Percentiles rank a stretch among this genome's conserved stretches.
These are phyloP conservation scores for Rhizopogon roseolus DNA, from an alignment of 768 basidiomycete species.

Conservation along the genomic window DNA sequence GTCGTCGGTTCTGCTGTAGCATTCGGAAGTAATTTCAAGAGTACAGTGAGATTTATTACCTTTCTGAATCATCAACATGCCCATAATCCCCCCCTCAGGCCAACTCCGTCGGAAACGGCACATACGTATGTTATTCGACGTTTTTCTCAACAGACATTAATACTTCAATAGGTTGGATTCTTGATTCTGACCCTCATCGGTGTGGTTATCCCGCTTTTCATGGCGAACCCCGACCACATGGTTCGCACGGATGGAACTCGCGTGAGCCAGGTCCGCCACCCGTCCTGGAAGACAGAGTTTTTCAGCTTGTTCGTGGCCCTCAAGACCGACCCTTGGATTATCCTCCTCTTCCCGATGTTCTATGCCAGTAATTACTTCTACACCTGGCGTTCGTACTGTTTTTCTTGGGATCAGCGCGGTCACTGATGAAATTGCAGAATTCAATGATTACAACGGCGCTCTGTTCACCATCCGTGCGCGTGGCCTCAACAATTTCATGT, in stretches of 20 bases:
- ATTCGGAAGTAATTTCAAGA: slow-evolving; percentile 65
- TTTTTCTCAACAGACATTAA: not conserved
- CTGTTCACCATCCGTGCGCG: slow-evolving; percentile 78
- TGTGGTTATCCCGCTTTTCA: slow-evolving; percentile 54
- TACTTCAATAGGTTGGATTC: slow-evolving; percentile 59
- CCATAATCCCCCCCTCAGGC: slow-evolving; percentile 9
- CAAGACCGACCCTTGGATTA: slow-evolving; percentile 64
- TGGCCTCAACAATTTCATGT: slow-evolving; percentile 74
- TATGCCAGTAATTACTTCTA: slow-evolving; percentile 83
- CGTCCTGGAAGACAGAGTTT: slow-evolving; percentile 75
- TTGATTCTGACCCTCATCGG: slow-evolving; percentile 68
- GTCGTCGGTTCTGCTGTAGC: slow-evolving; percentile 77
- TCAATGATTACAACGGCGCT: slow-evolving; percentile 75
- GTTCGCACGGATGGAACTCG: slow-evolving; percentile 70
- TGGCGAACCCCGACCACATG: slow-evolving; percentile 72
- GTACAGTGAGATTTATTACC: slow-evolving; percentile 36
- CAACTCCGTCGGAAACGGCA: slow-evolving; percentile 62
- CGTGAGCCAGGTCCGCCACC: slow-evolving; percentile 53
- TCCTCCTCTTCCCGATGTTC: slow-evolving; percentile 83
- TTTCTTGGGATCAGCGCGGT: not conserved
- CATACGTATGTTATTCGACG: slow-evolving; percentile 50
- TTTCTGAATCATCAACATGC: not conserved
- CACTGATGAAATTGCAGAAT: slow-evolving; percentile 45
- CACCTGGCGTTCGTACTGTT: slow-evolving; percentile 61
- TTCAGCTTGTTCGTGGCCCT: slow-evolving; percentile 63